Base-by-base conservation (phyloP, 2,329 filamentous ascomycete genomes). In the Zymoseptoria passerinii region DNA sequence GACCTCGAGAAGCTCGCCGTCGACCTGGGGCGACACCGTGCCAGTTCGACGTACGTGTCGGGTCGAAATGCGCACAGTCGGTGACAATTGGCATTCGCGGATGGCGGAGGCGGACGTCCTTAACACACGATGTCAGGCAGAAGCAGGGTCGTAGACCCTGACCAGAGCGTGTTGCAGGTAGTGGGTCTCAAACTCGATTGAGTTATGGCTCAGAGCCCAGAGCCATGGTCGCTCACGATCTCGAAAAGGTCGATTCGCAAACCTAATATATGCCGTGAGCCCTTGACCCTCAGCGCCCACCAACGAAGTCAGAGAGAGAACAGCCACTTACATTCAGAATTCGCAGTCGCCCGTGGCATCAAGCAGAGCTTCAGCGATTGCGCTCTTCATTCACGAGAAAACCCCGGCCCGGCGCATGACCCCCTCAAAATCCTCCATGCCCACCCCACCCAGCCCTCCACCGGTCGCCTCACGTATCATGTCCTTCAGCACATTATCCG, bases 381-480 rank as follows among this genome's bases (percentile, higher is more conserved):
- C 35, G 13, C n/a, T 23, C 7, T 7, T 53, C 20, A 16, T 18
- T 86, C 80, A 87, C 72, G 84, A 85, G 81, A 92, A 92, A 44
- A 92, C 85, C 0, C 91, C 91, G 5, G 91, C 92, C 67, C 88
- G 80, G 64, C 80, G 83, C 90, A 96, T 92, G 4, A 96, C 89
- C 56, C 83, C 83, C 74, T 91, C 87, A 75, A 96, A 96, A 69
- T 96, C 90, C 55, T 88, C 86, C 69, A 86, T 78, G 48, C 79
- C 83, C 8, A 95, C 92, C 7, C 88, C 90, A 58, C 78, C 81
- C 16, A 88, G 86, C 3, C 81, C 84, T 1, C 89, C 90, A 2
- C 89, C 89, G 73, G 95, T 96, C 53, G 92, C 94, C 78, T 97
- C 92, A 53, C 91, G 77, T 58, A 99, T 87, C 94, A 99, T 99